Conservation (phyloP, 345 rosid species). For the Mallotus nudiflorus region DNA sequence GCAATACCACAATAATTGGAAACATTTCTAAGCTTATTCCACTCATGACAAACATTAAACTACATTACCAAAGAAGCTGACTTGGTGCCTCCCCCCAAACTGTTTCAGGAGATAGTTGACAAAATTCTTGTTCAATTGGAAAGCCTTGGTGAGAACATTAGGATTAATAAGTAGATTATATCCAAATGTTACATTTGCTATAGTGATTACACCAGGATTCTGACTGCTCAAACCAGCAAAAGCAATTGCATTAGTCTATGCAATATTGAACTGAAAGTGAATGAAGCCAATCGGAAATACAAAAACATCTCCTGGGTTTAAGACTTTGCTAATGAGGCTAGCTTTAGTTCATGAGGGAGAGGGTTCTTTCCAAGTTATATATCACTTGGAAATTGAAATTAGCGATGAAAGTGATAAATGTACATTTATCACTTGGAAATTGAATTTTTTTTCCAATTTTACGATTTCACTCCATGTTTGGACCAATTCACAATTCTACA, state of each 20-base stretch:
- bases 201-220: conserved; percentile 18
- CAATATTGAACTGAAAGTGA: neutral
- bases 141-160: conserved; percentile 19
- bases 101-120: neutral
- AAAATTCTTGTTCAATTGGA: conserved; percentile 12
- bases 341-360: too few species aligned
- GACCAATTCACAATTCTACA: too few species aligned
- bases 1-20: neutral
- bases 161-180: neutral
- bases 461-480: too few species aligned
- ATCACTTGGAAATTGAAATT: too few species aligned
- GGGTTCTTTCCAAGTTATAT: too few species aligned
- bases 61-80: neutral
- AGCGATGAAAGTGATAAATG: too few species aligned
- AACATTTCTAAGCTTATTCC: neutral
- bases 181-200: conserved; percentile 19
- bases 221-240: conserved; percentile 17
- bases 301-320: too few species aligned
- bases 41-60: too few species aligned
- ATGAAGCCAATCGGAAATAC: too few species aligned
- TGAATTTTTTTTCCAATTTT: too few species aligned
- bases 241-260: conserved; percentile 3
- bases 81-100: conserved; percentile 10
- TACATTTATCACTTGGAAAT: too few species aligned
- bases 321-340: too few species aligned